Evolutionary conservation across 345 rosid species (phyloP).

Genomic region (Salix udensis): DNA sequence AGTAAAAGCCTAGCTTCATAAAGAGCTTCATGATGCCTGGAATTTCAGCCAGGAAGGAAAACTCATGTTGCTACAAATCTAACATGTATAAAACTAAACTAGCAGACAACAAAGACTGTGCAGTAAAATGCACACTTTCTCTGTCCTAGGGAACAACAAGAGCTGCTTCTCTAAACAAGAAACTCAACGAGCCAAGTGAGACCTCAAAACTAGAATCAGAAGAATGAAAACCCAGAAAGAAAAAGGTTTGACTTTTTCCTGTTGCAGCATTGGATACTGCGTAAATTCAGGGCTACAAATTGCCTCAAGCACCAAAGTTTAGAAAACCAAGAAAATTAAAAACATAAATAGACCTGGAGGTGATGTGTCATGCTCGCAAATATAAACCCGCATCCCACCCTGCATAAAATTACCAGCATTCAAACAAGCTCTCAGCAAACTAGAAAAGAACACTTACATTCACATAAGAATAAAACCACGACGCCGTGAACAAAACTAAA

Average conservation of each 20-base stretch:
- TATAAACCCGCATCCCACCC: slow-evolving; percentile 76
- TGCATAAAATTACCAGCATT: slow-evolving; percentile 31
- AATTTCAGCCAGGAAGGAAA: neutral
- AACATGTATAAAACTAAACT: neutral
- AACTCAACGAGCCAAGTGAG: neutral
- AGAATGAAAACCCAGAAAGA: neutral
- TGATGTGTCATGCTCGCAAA: slow-evolving; percentile 76
- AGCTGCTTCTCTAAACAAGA: neutral
- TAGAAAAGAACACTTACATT: neutral
- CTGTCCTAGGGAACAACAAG: neutral
- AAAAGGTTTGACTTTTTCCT: neutral
- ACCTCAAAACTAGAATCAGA: neutral
- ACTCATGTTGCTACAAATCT: neutral
- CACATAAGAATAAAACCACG: neutral
- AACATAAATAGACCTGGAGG: slow-evolving; percentile 60
- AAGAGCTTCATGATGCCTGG: neutral
- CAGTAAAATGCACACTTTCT: neutral
- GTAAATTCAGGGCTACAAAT: neutral
- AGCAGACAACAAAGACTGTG: neutral
- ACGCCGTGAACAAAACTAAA: neutral
- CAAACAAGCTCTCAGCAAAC: slow-evolving; percentile 1
- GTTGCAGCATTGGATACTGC: neutral
- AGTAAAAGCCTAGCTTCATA: neutral
- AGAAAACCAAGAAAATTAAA: neutral
- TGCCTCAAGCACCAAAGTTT: neutral